Evolutionary conservation across 305 asterid species (phyloP).

Genomic region (Rubia peregrina): DNA sequence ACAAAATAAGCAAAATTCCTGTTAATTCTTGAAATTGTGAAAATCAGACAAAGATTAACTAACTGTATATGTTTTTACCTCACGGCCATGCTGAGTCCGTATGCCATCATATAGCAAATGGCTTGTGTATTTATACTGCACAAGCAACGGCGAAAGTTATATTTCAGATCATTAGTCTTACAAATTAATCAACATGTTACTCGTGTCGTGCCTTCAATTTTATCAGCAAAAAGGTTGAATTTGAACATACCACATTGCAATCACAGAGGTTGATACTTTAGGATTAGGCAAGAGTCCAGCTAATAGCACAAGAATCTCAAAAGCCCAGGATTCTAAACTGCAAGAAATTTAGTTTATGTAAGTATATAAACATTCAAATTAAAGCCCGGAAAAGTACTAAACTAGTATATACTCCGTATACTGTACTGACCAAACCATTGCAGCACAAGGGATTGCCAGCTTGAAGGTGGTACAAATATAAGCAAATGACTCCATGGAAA

Average conservation of each 20-base stretch:
- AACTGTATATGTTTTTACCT: slow-evolving; percentile 31
- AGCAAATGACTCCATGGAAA: slow-evolving; percentile 34
- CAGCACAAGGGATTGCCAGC: slow-evolving; percentile 34
- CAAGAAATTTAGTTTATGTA: neutral
- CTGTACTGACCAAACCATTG: slow-evolving; percentile 42
- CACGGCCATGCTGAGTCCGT: slow-evolving; percentile 75
- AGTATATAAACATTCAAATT: neutral
- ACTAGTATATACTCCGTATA: no score
- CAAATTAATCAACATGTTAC: no score
- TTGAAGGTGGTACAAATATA: slow-evolving; percentile 35
- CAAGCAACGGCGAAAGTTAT: neutral
- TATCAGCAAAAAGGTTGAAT: neutral
- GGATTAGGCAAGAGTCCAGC: slow-evolving; percentile 75
- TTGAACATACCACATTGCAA: slow-evolving; percentile 66
- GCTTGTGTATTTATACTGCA: slow-evolving; percentile 67
- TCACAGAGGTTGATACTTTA: slow-evolving; percentile 46
- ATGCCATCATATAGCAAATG: slow-evolving; percentile 43
- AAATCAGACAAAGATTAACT: neutral
- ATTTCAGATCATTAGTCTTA: neutral
- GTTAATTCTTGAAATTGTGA: neutral
- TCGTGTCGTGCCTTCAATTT: no score
- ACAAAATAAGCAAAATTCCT: neutral
- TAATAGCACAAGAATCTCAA: slow-evolving; percentile 63
- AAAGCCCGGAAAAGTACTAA: neutral
- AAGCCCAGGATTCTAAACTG: slow-evolving; percentile 80